Evolutionary conservation across 2,329 filamentous ascomycete species (phyloP).

Genomic region (Ophioceras dolichostomum): DNA sequence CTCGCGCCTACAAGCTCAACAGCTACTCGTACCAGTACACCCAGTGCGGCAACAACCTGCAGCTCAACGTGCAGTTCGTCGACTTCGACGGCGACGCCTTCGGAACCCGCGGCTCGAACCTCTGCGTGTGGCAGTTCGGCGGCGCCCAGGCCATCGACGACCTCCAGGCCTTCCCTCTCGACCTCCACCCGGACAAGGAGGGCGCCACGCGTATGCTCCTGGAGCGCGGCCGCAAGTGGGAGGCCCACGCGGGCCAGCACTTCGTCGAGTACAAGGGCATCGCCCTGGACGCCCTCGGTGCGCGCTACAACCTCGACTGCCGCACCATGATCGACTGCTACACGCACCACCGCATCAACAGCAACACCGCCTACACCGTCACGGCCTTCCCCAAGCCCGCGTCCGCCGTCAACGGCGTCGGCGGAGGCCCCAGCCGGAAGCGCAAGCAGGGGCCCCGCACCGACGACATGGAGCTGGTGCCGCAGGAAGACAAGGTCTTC

Average conservation of each 20-base stretch:
- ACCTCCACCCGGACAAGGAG: conserved; percentile 22
- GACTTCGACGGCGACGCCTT: conserved; percentile 36
- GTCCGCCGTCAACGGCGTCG: conserved; percentile 2
- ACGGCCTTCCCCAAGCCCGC: conserved; percentile 1
- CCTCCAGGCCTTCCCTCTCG: conserved; percentile 29
- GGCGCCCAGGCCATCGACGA: conserved; percentile 25
- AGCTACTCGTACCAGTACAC: conserved; percentile 19
- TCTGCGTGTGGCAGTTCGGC: conserved; percentile 22
- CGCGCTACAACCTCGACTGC: conserved; percentile 15
- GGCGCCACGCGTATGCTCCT: conserved; percentile 9
- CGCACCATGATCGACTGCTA: conserved; percentile 24
- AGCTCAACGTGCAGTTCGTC: conserved; percentile 24
- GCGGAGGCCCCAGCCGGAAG: conserved; percentile 4
- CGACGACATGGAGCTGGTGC: conserved; percentile 10
- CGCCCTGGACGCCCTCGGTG: conserved; percentile 9
- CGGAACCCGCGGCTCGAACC: conserved; percentile 22
- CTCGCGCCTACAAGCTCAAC: background rate
- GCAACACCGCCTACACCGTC: conserved; percentile 7
- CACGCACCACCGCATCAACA: conserved; percentile 17
- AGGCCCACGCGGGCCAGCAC: conserved; percentile 19
- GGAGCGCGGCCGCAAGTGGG: conserved; percentile 19
- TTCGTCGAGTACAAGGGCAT: conserved; percentile 21
- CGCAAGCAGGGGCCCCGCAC: conserved; percentile 7
- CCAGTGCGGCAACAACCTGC: conserved; percentile 12
- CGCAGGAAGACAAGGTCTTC: conserved; percentile 3